These are phyloP conservation scores for Phytophthora sp. DNA, from an alignment of 352 stramenopile genomes.

Conservation along the genomic window DNA sequence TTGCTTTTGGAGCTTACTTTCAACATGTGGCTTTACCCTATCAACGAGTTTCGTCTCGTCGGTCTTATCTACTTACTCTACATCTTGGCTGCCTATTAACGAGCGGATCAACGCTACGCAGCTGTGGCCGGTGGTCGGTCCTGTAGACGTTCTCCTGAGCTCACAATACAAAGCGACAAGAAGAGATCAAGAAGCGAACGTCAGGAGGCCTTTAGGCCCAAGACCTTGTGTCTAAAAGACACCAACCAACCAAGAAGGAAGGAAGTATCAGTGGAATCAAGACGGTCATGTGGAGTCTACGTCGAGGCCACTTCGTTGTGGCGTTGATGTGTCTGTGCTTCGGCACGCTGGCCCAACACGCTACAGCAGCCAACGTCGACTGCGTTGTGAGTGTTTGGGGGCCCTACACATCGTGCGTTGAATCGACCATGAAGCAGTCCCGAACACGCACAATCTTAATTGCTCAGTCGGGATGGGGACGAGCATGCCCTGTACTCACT, in stretches of 20 bases:
- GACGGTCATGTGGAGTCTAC: background rate
- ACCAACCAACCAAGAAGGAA: background rate
- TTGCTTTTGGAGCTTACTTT: too few relatives aligned
- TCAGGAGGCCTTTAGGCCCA: slow-evolving; percentile 1
- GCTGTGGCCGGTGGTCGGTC: background rate
- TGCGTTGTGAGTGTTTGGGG: slow-evolving; percentile 59
- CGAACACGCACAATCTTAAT: slow-evolving; percentile 32
- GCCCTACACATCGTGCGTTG: slow-evolving; percentile 43
- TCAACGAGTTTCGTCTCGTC: slow-evolving; percentile 5
- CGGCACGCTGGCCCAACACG: background rate
- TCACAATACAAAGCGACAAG: slow-evolving; percentile 19
- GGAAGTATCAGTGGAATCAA: too few relatives aligned
- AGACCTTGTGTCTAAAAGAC: slow-evolving; percentile 7
- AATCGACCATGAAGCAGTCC: slow-evolving; percentile 51
- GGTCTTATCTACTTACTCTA: slow-evolving; percentile 15
- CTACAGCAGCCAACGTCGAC: slow-evolving; percentile 45
- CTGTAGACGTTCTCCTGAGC: background rate
- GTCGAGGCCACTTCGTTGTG: background rate
- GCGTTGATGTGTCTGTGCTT: slow-evolving; percentile 7
- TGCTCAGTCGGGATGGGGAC: slow-evolving; percentile 34
- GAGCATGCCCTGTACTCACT: slow-evolving; percentile 36
- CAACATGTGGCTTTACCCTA: background rate
- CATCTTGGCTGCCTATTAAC: background rate
- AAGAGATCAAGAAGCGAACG: background rate
- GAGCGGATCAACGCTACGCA: background rate